Conservation (phyloP, 208 protist genomes). For the Leishmania tropica region DNA sequence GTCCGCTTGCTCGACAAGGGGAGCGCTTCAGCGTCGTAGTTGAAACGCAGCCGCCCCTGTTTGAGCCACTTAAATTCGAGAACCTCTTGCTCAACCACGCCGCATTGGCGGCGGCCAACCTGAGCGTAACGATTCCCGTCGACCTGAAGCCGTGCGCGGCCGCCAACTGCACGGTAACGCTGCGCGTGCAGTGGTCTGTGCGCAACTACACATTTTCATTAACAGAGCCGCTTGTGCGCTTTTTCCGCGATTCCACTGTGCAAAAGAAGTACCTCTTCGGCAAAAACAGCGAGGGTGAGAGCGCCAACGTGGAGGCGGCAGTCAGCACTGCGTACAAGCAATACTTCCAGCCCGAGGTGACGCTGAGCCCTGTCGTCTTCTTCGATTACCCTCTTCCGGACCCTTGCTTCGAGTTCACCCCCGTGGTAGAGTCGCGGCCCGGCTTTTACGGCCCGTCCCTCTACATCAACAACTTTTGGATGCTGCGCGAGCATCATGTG, state of each 20-base stretch:
- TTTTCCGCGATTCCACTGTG: slow-evolving; percentile 24
- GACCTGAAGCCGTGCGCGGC: slow-evolving; percentile 27
- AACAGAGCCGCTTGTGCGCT: slow-evolving; percentile 25
- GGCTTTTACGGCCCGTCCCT: slow-evolving; percentile 86
- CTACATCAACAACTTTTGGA: slow-evolving; percentile 96
- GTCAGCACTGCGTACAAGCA: slow-evolving; percentile 8
- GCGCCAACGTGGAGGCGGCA: neutral
- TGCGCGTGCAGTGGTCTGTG: slow-evolving; percentile 35
- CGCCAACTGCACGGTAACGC: slow-evolving; percentile 25
- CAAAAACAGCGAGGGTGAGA: slow-evolving; percentile 6
- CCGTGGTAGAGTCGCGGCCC: slow-evolving; percentile 28
- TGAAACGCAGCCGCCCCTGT: slow-evolving; percentile 27
- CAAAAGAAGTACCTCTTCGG: slow-evolving; percentile 37
- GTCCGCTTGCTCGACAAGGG: slow-evolving; percentile 27
- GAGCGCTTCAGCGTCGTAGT: slow-evolving; percentile 29
- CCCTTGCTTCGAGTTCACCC: slow-evolving; percentile 42
- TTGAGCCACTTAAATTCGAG: slow-evolving; percentile 31
- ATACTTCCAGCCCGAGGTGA: slow-evolving; percentile 69
- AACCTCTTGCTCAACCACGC: slow-evolving; percentile 30
- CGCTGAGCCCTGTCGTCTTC: slow-evolving; percentile 72
- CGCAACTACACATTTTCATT: slow-evolving; percentile 21
- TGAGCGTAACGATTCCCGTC: slow-evolving; percentile 30
- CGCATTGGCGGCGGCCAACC: slow-evolving; percentile 6
- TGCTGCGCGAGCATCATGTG: slow-evolving; percentile 81
- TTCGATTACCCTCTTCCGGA: slow-evolving; percentile 65